Evolutionary conservation across 768 basidiomycete genomes (phyloP).

Genomic region (Pisolithus marmoratus): DNA sequence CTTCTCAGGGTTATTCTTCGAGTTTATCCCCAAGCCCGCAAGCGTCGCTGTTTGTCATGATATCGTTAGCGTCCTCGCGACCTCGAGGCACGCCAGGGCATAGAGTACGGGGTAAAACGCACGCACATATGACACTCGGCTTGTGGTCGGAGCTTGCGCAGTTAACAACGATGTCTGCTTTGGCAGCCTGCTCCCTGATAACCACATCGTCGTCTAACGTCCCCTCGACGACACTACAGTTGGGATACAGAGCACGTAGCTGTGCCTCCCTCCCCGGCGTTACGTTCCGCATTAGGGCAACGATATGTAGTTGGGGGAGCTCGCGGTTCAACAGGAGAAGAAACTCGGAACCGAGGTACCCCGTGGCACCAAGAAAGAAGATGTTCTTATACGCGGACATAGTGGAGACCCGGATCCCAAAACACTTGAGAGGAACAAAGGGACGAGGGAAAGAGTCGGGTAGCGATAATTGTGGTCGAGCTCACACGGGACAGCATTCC

Average conservation of each 20-base stretch:
- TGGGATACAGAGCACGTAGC: conserved; percentile 28
- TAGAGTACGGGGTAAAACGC: not conserved
- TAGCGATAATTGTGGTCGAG: no score
- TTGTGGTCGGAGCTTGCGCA: conserved; percentile 36
- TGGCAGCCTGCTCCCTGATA: conserved; percentile 31
- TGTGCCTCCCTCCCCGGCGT: conserved; percentile 24
- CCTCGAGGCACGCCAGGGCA: no score
- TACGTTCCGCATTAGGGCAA: conserved; percentile 33
- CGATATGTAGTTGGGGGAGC: conserved; percentile 28
- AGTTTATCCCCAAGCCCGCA: conserved; percentile 31
- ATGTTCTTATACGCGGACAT: conserved; percentile 19
- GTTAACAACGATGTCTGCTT: conserved; percentile 37
- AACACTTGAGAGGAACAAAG: not conserved
- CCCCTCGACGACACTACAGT: conserved; percentile 34
- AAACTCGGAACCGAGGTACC: conserved; percentile 39
- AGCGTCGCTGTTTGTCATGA: conserved; percentile 28
- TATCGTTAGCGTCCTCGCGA: not conserved
- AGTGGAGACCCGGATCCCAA: not conserved
- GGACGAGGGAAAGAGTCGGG: not conserved
- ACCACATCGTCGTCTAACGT: conserved; percentile 30
- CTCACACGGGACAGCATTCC: no score
- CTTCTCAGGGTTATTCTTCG: conserved; percentile 29
- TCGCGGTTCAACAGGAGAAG: conserved; percentile 28
- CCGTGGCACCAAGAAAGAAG: conserved; percentile 41
- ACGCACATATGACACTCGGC: conserved; percentile 28